Evolutionary conservation across 306 rosid genomes (phyloP), one percentile per base, ranked within the genome.

Genomic region (Canavalia gladiata): DNA sequence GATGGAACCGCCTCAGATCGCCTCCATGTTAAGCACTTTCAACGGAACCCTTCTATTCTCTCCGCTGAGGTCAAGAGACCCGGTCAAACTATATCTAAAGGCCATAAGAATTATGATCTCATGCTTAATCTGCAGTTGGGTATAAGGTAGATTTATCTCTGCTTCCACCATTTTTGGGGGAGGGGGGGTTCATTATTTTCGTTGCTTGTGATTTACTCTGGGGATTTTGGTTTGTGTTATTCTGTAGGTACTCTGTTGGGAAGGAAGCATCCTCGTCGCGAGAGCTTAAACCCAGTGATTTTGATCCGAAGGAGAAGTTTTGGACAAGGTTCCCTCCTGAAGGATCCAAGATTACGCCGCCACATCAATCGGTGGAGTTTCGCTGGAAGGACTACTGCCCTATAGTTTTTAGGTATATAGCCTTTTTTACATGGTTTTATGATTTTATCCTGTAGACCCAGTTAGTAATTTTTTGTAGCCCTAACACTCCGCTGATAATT

Each of bases 381-480:
- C 91, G 98, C 4, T 96, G 99, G 99, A 96, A 96, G 85, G 98
- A 96, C 77, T 96, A 96, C 83, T 96, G 99, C 62, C 98, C 99
- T 46, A 77, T 90, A 94, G 99, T 96, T 64, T 96, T 96, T 58
- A 92, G 99, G 99, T 96, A 87, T 96, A 87, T 77, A 45, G 8
- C 33, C 43, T 77, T 37, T 67, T 81, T 33, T 0, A 18, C 18
- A 0, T 55, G 46, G 8, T 0, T 69, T 46, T 64, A 9, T 45
- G 1, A 28, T 28, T 68, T 68, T 68, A 43, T 28, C 39, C 55
- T 25, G 4, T 43, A 18, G 8, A 4, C 54, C 34, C 55, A 66
- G 41, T 3, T 37, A 30, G 29, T 35, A 57, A 6, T 2, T 39
- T 0, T 6, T 1, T 1, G 13, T 58, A 28, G 34, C 7, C 52